Conservation (phyloP, 2,329 filamentous ascomycete genomes). For the Gyromitra esculenta region DNA sequence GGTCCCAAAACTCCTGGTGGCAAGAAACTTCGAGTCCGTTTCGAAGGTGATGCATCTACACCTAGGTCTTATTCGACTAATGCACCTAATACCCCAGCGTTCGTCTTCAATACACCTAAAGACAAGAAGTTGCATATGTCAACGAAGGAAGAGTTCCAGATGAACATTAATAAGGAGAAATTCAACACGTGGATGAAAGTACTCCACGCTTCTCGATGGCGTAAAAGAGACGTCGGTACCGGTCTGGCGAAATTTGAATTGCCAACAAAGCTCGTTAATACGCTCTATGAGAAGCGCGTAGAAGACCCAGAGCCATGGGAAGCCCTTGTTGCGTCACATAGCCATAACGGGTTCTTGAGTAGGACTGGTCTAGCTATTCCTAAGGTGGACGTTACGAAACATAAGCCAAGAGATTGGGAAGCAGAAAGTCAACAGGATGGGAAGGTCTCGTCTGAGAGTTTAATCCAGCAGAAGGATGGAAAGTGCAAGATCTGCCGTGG, state of each 20-base stretch:
- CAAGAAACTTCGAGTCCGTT: constrained; percentile 42
- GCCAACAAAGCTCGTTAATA: constrained; percentile 51
- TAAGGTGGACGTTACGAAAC: constrained; percentile 23
- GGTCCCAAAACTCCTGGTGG: constrained; percentile 32
- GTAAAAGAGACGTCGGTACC: constrained; percentile 26
- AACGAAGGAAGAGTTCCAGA: constrained; percentile 53
- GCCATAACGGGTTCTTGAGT: constrained; percentile 50
- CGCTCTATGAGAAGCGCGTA: constrained; percentile 47
- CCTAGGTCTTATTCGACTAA: constrained; percentile 15
- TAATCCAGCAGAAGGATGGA: constrained; percentile 50
- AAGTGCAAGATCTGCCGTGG: constrained; percentile 53
- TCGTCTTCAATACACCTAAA: constrained; percentile 51
- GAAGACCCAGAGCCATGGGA: constrained; percentile 43
- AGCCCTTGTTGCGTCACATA: constrained; percentile 47
- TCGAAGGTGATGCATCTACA: constrained; percentile 39
- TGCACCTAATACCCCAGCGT: constrained; percentile 45
- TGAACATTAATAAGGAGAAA: constrained; percentile 52
- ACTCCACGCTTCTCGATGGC: constrained; percentile 47
- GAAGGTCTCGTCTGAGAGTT: constrained; percentile 45
- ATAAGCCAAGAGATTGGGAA: constrained; percentile 41
- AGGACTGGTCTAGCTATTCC: constrained; percentile 44
- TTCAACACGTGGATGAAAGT: constrained; percentile 52
- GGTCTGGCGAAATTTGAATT: constrained; percentile 47
- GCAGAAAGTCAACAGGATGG: constrained; percentile 2
- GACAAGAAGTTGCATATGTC: constrained; percentile 42